Base-by-base conservation (phyloP, 768 basidiomycete genomes). In the Termitomyces sp. region DNA sequence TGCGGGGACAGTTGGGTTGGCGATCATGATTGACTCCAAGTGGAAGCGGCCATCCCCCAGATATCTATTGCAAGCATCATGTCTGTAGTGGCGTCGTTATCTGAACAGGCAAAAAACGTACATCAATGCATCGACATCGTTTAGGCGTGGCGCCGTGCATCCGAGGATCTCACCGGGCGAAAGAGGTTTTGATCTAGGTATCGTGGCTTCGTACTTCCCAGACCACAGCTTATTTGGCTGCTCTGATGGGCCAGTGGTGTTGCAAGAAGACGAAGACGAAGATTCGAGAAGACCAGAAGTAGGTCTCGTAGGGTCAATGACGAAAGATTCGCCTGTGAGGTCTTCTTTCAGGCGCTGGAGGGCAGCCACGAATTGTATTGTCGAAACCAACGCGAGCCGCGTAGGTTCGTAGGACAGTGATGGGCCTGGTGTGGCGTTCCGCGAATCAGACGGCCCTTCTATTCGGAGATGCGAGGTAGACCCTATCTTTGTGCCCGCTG, bases 11-110 rank as follows among this genome's bases (percentile, higher is more conserved):
- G 82, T 72, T 0, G 97, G 97, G 69, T 99, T 99, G n/a, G 95
- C 94, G 58, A 99, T 97, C 97, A 99, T 99, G 69, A 98, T 95
- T 14, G 93, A 91, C 72, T 99, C 97, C 17, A 98, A 82, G 69
- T 98, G 97, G 77, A 99, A 99, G 10, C 97, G 89, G 21, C 97
- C 97, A 65, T 99, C 97, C 17, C 97, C 97, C 27, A 99, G 83
- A 70, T 98, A 99, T 65, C 95, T 97, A 58, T 37, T 47, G 54
- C 19, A 14, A 7, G 8, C 37, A 9, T n/a, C 8, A 37, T 57
- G 42, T 60, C 41, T 6, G 19, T 4, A n/a, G 47, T 29, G 25
- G 48, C 32, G 49, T 23, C 19, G 16, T 23, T 12, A 34, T 35
- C n/a, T 40, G 51, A 47, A 48, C 37, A 44, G 35, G 19, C 8